These are phyloP conservation scores for Sphagnum contortum DNA, from an alignment of 225 moss, liverwort and hornwort genomes.

Conservation along the genomic window DNA sequence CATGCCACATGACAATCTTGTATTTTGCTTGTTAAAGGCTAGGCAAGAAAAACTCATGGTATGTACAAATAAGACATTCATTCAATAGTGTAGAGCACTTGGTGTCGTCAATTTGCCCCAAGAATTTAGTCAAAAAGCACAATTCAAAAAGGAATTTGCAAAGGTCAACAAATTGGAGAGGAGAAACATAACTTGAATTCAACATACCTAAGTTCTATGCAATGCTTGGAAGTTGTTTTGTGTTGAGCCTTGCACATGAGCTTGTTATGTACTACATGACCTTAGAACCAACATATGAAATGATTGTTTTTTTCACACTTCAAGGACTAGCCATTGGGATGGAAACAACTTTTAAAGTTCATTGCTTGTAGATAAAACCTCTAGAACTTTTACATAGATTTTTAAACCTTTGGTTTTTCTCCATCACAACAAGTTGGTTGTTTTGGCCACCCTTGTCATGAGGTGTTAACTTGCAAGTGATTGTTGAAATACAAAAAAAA, in stretches of 20 bases:
- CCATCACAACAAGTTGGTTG: conserved; percentile 11
- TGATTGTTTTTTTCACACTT: conserved; percentile 33
- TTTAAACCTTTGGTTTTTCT: conserved; percentile 18
- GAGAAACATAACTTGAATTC: not conserved
- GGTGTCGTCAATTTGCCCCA: too few species aligned
- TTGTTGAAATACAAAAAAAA: conserved; percentile 14
- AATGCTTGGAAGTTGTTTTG: conserved; percentile 17
- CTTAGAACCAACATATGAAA: conserved; percentile 20
- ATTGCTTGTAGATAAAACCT: not conserved
- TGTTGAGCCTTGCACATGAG: conserved; percentile 39
- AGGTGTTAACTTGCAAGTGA: conserved; percentile 4
- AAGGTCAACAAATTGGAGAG: too few species aligned
- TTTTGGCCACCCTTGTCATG: conserved; percentile 37
- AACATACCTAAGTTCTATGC: conserved; percentile 19
- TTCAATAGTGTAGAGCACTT: too few species aligned
- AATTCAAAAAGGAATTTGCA: too few species aligned
- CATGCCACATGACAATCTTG: conserved; percentile 21
- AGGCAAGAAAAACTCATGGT: too few species aligned
- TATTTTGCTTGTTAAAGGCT: not conserved
- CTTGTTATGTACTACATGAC: conserved; percentile 29
- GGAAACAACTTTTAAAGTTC: conserved; percentile 16
- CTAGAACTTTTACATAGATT: conserved; percentile 3
- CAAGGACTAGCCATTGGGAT: conserved; percentile 21
- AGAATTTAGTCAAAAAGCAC: too few species aligned
- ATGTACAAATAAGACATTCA: too few species aligned